These are phyloP conservation scores for Panaeolus cyanescens DNA, from an alignment of 768 basidiomycete species.

Conservation along the genomic window DNA sequence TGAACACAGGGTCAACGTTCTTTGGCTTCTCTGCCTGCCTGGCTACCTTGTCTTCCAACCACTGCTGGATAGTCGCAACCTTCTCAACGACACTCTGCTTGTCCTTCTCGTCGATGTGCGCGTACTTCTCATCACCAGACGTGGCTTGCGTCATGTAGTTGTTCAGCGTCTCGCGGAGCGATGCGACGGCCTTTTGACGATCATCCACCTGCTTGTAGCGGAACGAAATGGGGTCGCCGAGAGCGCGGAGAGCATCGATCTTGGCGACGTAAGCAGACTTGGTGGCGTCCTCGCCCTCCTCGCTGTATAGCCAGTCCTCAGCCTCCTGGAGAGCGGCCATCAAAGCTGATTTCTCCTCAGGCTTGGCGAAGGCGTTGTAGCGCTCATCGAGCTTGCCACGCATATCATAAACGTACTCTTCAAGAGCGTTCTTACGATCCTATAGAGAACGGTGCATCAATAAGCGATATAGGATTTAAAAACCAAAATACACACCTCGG, in stretches of 20 bases:
- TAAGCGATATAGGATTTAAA: background rate
- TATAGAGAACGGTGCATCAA: slow-evolving; percentile 28
- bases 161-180: slow-evolving; percentile 88
- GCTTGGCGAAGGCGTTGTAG: slow-evolving; percentile 74
- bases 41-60: slow-evolving; percentile 92
- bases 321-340: slow-evolving; percentile 70
- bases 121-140: slow-evolving; percentile 79
- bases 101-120: slow-evolving; percentile 90
- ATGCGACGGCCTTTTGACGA: slow-evolving; percentile 68
- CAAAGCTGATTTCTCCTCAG: slow-evolving; percentile 78
- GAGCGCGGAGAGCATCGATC: slow-evolving; percentile 78
- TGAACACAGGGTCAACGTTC: slow-evolving; percentile 86
- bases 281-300: slow-evolving; percentile 94
- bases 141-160: slow-evolving; percentile 83
- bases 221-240: slow-evolving; percentile 85
- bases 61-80: slow-evolving; percentile 87
- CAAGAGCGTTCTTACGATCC: slow-evolving; percentile 98
- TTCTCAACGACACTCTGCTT: slow-evolving; percentile 87
- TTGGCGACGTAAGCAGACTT: slow-evolving; percentile 93
- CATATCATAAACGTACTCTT: slow-evolving; percentile 98
- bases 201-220: slow-evolving; percentile 86
- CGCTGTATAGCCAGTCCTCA: slow-evolving; percentile 97
- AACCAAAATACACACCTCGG: slow-evolving; percentile 65
- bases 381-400: slow-evolving; percentile 90
- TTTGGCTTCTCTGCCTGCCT: slow-evolving; percentile 88